Percentiles rank a stretch among this genome's conserved stretches.
These are phyloP conservation scores for Fomitopsis betulina DNA, from an alignment of 1,284 basidiomycete genomes.

Conservation along the genomic window DNA sequence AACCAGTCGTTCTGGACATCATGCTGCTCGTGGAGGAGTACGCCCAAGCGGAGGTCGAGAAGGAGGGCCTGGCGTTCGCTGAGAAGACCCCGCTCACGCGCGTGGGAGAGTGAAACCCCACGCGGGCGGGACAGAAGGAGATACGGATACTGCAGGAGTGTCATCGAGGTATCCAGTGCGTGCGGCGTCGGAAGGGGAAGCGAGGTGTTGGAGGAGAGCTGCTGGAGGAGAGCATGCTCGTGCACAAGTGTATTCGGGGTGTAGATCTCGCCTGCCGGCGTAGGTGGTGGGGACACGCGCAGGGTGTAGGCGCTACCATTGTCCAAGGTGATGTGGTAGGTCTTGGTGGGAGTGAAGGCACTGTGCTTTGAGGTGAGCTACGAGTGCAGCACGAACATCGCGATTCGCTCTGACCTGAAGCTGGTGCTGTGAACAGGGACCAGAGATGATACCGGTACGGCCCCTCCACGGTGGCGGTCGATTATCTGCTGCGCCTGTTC, in stretches of 20 bases:
- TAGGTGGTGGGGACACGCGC: conserved; percentile 15
- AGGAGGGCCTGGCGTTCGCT: conserved; percentile 36
- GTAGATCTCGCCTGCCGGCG: conserved; percentile 10
- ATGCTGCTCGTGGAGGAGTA: conserved; percentile 57
- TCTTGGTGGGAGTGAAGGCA: conserved; percentile 17
- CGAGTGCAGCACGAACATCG: neutral
- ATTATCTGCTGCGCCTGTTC: conserved; percentile 13
- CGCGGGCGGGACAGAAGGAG: conserved; percentile 23
- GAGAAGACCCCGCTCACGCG: conserved; percentile 36
- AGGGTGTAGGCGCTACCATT: conserved; percentile 19
- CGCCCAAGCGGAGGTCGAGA: conserved; percentile 56
- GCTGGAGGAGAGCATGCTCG: conserved; percentile 23
- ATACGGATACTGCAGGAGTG: conserved; percentile 23
- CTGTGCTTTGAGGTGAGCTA: conserved; percentile 7
- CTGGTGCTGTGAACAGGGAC: conserved; percentile 1
- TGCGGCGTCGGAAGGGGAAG: conserved; percentile 21
- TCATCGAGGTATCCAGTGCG: conserved; percentile 16
- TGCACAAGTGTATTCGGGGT: conserved; percentile 23
- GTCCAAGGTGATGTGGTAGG: conserved; percentile 12
- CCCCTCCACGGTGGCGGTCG: conserved; percentile 8
- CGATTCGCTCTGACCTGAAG: conserved; percentile 3
- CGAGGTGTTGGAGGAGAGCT: conserved; percentile 18
- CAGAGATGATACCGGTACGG: neutral
- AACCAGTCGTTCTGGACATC: conserved; percentile 69
- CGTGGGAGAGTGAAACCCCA: conserved; percentile 28